phyloP scores from a whole-genome alignment of 1,284 basidiomycete species.

The Sanghuangporus baumii region DNA sequence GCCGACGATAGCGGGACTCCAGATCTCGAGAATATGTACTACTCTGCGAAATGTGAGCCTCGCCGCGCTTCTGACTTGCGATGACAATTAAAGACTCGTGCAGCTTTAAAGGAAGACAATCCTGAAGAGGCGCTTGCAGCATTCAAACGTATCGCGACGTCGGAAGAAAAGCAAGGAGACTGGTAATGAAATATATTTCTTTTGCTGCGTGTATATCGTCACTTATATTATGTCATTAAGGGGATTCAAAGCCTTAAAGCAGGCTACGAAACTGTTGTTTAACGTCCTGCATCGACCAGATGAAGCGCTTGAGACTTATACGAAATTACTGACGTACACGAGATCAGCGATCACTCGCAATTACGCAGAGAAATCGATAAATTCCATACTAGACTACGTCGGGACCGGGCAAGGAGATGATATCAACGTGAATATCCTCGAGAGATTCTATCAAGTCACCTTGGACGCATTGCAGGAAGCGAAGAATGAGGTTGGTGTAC shows the following conservation, averaged over 20 bases:
- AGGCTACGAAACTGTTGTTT: constrained; percentile 94
- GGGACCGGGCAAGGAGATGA: constrained; percentile 83
- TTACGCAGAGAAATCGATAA: constrained; percentile 97
- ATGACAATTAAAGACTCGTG: constrained; percentile 5
- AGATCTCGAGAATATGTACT: constrained; percentile 99
- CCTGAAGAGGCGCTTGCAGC: constrained; percentile 86
- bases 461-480: constrained; percentile 86
- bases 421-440: constrained; percentile 84
- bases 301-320: constrained; percentile 86
- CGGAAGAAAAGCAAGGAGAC: constrained; percentile 88
- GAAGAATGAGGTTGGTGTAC: constrained; percentile 80
- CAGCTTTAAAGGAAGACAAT: constrained; percentile 89
- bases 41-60: constrained; percentile 86
- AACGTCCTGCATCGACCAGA: constrained; percentile 71
- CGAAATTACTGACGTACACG: constrained; percentile 83
- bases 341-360: constrained; percentile 89
- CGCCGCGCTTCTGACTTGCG: background rate
- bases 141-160: constrained; percentile 82
- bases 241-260: constrained; percentile 99
- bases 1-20: constrained; percentile 75
- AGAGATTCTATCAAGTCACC: constrained; percentile 94
- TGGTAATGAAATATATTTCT: constrained; percentile 49
- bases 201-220: background rate
- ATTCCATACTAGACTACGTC: constrained; percentile 97
- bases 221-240: constrained; percentile 35